Evolutionary conservation across 192 early-diverging fungal species (phyloP).

Genomic region (Powellomyces hirtus): DNA sequence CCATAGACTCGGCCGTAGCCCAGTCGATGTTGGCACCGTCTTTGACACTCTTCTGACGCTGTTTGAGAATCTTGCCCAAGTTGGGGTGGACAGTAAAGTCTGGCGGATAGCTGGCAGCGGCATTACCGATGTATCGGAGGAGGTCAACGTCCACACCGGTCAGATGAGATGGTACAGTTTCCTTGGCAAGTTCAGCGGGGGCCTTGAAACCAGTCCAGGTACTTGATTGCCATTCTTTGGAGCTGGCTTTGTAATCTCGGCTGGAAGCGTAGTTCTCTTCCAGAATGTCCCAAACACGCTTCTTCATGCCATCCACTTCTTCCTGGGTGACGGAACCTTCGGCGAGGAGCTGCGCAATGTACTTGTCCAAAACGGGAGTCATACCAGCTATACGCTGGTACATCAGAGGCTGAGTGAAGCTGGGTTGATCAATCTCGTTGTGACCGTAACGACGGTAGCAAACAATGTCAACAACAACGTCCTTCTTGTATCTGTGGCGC

Average conservation of each 20-base stretch:
- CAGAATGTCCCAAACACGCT: constrained; percentile 86
- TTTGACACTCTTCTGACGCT: constrained; percentile 76
- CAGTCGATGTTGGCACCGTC: constrained; percentile 87
- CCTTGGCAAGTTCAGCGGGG: constrained; percentile 70
- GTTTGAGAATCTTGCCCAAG: constrained; percentile 79
- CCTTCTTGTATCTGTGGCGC: constrained; percentile 93
- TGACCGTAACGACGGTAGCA: constrained; percentile 98
- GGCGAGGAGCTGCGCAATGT: constrained; percentile 75
- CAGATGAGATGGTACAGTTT: constrained; percentile 62
- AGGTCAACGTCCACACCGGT: constrained; percentile 74
- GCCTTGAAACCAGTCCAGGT: constrained; percentile 92
- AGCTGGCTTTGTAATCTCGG: constrained; percentile 85
- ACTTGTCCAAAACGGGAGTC: constrained; percentile 78
- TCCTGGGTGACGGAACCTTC: constrained; percentile 82
- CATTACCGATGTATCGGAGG: constrained; percentile 78
- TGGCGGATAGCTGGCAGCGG: constrained; percentile 75
- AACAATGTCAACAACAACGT: constrained; percentile 95
- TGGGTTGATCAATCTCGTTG: constrained; percentile 99
- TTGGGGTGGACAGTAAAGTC: constrained; percentile 86
- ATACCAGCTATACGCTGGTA: constrained; percentile 86
- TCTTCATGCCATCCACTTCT: constrained; percentile 85
- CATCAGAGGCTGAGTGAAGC: constrained; percentile 98
- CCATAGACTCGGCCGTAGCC: constrained; percentile 92
- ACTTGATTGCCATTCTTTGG: constrained; percentile 93
- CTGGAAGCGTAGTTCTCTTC: constrained; percentile 89